Evolutionary conservation across 129 eudicot species (phyloP).

Genomic region (Solidago caesia): DNA sequence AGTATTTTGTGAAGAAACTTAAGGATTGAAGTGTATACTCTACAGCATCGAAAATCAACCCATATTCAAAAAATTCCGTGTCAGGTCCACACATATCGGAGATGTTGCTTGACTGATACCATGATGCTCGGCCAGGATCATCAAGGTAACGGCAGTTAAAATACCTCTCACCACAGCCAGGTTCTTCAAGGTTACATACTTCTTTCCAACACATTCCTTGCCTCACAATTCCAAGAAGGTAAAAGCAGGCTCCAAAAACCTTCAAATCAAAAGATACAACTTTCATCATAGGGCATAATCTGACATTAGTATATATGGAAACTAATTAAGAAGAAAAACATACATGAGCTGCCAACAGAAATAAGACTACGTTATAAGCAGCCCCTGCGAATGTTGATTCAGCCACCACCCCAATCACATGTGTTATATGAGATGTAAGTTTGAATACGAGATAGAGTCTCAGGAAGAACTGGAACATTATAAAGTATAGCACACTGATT

Average conservation of each 20-base stretch:
- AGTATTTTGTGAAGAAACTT: slow-evolving; percentile 50
- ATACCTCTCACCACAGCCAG: slow-evolving; percentile 45
- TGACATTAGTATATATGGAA: neutral
- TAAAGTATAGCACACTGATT: slow-evolving; percentile 40
- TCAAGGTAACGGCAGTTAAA: slow-evolving; percentile 43
- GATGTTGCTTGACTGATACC: slow-evolving; percentile 59
- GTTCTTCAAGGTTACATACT: slow-evolving; percentile 51
- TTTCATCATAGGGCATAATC: neutral
- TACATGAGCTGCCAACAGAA: slow-evolving; percentile 84
- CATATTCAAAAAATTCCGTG: slow-evolving; percentile 43
- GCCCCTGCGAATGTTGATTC: slow-evolving; percentile 81
- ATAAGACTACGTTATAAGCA: slow-evolving; percentile 63
- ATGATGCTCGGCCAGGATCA: slow-evolving; percentile 41
- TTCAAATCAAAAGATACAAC: slow-evolving; percentile 12
- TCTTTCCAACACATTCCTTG: slow-evolving; percentile 76
- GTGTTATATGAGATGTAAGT: slow-evolving; percentile 61
- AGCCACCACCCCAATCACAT: slow-evolving; percentile 59
- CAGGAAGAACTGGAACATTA: slow-evolving; percentile 63
- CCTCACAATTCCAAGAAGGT: slow-evolving; percentile 67
- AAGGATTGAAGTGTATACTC: slow-evolving; percentile 39
- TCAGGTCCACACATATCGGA: slow-evolving; percentile 44
- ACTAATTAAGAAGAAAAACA: slow-evolving; percentile 1
- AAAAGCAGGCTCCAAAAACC: slow-evolving; percentile 77
- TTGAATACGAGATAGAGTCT: slow-evolving; percentile 59
- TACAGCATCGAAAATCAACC: slow-evolving; percentile 51